Evolutionary conservation across 164 flowering plant genomes (phyloP).

Genomic region (Vitis rupestris): DNA sequence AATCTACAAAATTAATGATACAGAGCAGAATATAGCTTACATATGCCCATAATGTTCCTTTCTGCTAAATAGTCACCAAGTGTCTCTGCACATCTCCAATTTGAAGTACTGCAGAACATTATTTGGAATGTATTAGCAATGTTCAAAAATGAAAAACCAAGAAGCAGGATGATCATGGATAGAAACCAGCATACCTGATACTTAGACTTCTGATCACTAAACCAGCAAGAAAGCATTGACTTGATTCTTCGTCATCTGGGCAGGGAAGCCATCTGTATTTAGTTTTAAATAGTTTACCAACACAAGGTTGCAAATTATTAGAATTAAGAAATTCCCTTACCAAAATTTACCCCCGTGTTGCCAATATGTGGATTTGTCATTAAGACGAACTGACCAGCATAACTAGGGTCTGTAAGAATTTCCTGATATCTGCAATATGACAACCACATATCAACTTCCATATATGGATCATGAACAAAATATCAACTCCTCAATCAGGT

Average conservation of each 20-base stretch:
- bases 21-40: constrained; percentile 34
- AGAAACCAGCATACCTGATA: constrained; percentile 42
- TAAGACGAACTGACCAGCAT: constrained; percentile 88
- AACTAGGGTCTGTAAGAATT: constrained; percentile 90
- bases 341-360: constrained; percentile 83
- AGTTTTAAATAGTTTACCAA: neutral
- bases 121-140: neutral
- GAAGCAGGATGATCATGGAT: neutral
- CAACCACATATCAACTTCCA: neutral
- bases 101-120: constrained; percentile 60
- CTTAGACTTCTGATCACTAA: constrained; percentile 77
- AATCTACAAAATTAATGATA: neutral
- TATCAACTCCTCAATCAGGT: neutral
- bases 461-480: neutral
- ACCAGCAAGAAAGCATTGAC: constrained; percentile 78
- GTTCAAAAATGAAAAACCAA: neutral
- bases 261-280: constrained; percentile 4
- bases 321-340: constrained; percentile 30
- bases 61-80: constrained; percentile 68
- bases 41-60: constrained; percentile 88
- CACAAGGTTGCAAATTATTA: neutral
- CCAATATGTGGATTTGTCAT: constrained; percentile 93
- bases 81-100: constrained; percentile 66
- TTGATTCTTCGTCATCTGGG: constrained; percentile 81
- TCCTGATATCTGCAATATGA: constrained; percentile 69